These are phyloP conservation scores for Coemansia sp. DNA, from an alignment of 192 early-diverging fungal genomes.

Conservation along the genomic window DNA sequence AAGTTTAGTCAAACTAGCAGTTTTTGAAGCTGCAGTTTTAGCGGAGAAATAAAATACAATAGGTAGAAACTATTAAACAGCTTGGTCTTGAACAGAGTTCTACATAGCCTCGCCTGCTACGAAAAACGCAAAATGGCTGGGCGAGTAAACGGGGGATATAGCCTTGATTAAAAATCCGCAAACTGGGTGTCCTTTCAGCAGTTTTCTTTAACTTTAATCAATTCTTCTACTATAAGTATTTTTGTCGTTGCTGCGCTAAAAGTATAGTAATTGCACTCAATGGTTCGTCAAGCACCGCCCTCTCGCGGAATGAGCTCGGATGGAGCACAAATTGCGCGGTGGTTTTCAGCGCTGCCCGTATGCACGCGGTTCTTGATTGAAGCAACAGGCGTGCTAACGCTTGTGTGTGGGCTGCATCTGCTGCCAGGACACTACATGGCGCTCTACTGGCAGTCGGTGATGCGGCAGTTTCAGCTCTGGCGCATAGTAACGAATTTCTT, in stretches of 20 bases:
- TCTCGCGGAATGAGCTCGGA: slow-evolving; percentile 20
- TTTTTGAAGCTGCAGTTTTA: too few relatives aligned
- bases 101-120: too few relatives aligned
- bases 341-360: slow-evolving; percentile 22
- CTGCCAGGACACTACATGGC: slow-evolving; percentile 35
- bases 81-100: too few relatives aligned
- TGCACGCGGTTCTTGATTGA: slow-evolving; percentile 21
- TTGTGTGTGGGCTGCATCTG: slow-evolving; percentile 10
- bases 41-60: too few relatives aligned
- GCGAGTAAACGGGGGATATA: too few relatives aligned
- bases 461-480: slow-evolving; percentile 71
- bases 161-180: too few relatives aligned
- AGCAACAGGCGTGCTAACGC: slow-evolving; percentile 9
- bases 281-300: slow-evolving; percentile 9
- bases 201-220: slow-evolving; percentile 5
- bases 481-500: slow-evolving; percentile 73
- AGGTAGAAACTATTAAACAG: too few relatives aligned
- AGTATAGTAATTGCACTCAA: not conserved
- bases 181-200: too few relatives aligned
- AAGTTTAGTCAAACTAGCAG: not conserved
- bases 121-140: too few relatives aligned
- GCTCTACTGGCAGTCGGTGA: slow-evolving; percentile 58
- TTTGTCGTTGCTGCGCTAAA: not conserved
- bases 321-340: slow-evolving; percentile 25
- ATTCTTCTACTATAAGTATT: not conserved